These are phyloP conservation scores for Schwanniomyces polymorphus DNA, from an alignment of 805 yeast species.

Conservation along the genomic window DNA sequence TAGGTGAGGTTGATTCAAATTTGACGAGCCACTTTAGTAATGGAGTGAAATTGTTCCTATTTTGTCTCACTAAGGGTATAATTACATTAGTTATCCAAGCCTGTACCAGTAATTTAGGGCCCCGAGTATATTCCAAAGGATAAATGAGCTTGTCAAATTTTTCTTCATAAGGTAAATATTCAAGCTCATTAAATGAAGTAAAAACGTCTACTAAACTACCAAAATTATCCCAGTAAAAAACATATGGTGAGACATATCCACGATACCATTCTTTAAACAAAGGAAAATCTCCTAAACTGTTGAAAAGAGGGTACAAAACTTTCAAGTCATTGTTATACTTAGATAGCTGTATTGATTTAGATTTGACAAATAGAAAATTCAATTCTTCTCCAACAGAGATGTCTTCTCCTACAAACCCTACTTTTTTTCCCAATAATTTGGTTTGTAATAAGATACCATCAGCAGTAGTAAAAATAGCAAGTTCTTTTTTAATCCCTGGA, in stretches of 20 bases:
- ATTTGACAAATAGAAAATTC: conserved; percentile 17
- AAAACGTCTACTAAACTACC: conserved; percentile 10
- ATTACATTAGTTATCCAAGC: conserved; percentile 29
- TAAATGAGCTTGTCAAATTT: conserved; percentile 20
- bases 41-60: conserved; percentile 20
- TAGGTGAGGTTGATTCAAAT: conserved; percentile 1
- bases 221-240: conserved; percentile 27
- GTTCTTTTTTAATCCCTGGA: neutral
- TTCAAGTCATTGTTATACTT: conserved; percentile 16
- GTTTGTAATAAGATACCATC: neutral
- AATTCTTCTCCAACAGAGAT: neutral
- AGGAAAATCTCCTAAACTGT: conserved; percentile 7
- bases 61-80: conserved; percentile 23
- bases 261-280: conserved; percentile 25
- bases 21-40: conserved; percentile 25
- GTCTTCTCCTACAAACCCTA: neutral
- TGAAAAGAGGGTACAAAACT: conserved; percentile 13
- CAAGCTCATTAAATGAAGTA: conserved; percentile 13
- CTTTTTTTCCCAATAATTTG: neutral
- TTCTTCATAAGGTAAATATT: conserved; percentile 10
- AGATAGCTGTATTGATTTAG: conserved; percentile 19
- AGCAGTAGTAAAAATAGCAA: neutral
- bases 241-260: conserved; percentile 28
- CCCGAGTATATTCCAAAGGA: conserved; percentile 17
- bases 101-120: conserved; percentile 12